Conservation (phyloP, 1,284 basidiomycete species). For the Macrocystidia cucumis region DNA sequence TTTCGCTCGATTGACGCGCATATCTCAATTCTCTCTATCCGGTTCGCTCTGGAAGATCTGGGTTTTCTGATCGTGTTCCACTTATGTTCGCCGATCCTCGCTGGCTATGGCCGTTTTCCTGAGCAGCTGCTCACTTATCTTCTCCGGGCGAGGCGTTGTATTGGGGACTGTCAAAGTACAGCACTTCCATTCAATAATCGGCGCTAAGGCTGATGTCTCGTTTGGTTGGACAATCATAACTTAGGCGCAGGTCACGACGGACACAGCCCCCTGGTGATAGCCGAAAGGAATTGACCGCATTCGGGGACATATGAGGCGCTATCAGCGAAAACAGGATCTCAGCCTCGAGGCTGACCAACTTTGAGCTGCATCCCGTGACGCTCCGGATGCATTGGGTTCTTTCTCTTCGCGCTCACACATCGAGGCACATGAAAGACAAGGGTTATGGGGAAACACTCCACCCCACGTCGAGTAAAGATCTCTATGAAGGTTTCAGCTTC, state of each 20-base stretch:
- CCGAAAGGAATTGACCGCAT: not conserved
- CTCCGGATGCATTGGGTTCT: constrained; percentile 6
- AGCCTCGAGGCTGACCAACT: constrained; percentile 3
- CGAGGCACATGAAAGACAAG: constrained; percentile 11
- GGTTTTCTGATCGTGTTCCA: too few species aligned
- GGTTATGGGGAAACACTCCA: constrained; percentile 9
- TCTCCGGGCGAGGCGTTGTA: not conserved
- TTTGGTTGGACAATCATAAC: not conserved
- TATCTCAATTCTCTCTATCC: too few species aligned
- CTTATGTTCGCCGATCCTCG: not conserved
- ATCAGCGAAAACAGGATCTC: constrained; percentile 1
- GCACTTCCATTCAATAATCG: too few species aligned
- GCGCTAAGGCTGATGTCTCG: not conserved
- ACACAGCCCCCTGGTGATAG: constrained; percentile 2
- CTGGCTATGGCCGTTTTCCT: not conserved
- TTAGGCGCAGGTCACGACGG: not conserved
- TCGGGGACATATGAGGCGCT: not conserved
- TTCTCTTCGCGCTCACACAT: not conserved
- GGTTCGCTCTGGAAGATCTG: too few species aligned
- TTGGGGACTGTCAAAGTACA: too few species aligned
- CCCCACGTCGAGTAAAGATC: not conserved
- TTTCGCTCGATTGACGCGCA: too few species aligned
- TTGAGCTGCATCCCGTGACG: constrained; percentile 9
- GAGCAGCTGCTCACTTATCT: not conserved
- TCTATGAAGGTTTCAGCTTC: not conserved